These are phyloP conservation scores for Sarocladium brachiariae DNA, from an alignment of 2,329 filamentous ascomycete genomes.

Conservation along the genomic window DNA sequence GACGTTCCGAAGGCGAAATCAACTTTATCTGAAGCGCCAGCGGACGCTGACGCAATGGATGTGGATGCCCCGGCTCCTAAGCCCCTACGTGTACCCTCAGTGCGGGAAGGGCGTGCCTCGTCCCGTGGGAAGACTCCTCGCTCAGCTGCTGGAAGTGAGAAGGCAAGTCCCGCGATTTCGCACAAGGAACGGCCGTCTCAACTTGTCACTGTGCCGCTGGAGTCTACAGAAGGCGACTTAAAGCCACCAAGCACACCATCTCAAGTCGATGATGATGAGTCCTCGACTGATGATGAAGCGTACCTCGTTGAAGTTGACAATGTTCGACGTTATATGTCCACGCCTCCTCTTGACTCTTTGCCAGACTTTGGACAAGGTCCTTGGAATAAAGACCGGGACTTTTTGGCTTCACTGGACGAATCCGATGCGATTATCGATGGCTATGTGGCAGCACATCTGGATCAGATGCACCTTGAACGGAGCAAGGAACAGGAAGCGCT, in stretches of 20 bases:
- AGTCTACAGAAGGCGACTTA: conserved; percentile 23
- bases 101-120: not conserved
- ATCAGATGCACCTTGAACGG: conserved; percentile 32
- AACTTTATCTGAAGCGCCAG: not conserved
- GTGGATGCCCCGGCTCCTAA: not conserved
- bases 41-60: not conserved
- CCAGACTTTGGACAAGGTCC: conserved; percentile 38
- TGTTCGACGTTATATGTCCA: conserved; percentile 44
- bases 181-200: not conserved
- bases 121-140: conserved; percentile 4
- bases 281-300: conserved; percentile 38
- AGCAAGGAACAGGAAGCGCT: conserved; percentile 30
- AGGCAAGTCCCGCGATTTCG: not conserved
- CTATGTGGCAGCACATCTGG: conserved; percentile 40
- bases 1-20: not conserved
- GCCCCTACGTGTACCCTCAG: not conserved
- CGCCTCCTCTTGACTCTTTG: conserved; percentile 48
- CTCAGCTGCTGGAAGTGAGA: conserved; percentile 1
- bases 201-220: conserved; percentile 15
- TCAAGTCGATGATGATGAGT: conserved; percentile 40
- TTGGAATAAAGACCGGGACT: conserved; percentile 42
- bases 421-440: conserved; percentile 32
- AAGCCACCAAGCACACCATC: conserved; percentile 40
- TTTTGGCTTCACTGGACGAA: conserved; percentile 33
- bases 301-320: conserved; percentile 33